phyloP scores from a whole-genome alignment of 495 filamentous ascomycete species.

The Ascodesmis nigricans region DNA sequence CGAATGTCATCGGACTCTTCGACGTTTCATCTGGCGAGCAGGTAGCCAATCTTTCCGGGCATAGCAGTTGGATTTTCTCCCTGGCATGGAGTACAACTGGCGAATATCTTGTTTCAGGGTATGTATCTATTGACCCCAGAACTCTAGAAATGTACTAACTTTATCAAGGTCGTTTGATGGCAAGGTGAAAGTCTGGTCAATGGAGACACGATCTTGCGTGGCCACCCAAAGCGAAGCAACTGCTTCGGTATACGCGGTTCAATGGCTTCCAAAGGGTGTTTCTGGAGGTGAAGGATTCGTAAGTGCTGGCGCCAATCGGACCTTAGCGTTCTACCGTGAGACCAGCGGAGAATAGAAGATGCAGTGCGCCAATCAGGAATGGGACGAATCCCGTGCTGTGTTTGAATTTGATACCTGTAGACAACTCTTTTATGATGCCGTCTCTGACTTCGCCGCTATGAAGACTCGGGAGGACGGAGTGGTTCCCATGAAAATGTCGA shows the following conservation, averaged over 20 bases:
- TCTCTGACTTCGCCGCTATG: too few relatives aligned
- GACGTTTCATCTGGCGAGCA: slow-evolving; percentile 83
- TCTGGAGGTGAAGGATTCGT: slow-evolving; percentile 65
- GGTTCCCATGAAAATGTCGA: too few relatives aligned
- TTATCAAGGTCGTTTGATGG: slow-evolving; percentile 52
- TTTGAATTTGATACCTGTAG: too few relatives aligned
- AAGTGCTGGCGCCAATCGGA: slow-evolving; percentile 57
- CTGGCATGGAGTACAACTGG: slow-evolving; percentile 88
- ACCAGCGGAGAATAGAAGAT: slow-evolving; percentile 43
- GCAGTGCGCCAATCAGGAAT: too few relatives aligned
- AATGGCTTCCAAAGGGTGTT: slow-evolving; percentile 62
- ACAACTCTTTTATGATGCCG: too few relatives aligned
- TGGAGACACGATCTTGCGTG: slow-evolving; percentile 60
- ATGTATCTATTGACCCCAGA: slow-evolving; percentile 13
- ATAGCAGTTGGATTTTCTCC: slow-evolving; percentile 67
- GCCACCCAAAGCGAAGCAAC: slow-evolving; percentile 85
- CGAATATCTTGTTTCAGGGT: slow-evolving; percentile 77
- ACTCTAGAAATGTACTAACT: background rate
- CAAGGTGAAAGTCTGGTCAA: slow-evolving; percentile 86
- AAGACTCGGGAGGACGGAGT: too few relatives aligned
- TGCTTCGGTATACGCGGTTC: slow-evolving; percentile 63
- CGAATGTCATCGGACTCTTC: slow-evolving; percentile 71
- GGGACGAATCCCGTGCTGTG: too few relatives aligned
- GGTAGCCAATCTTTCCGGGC: slow-evolving; percentile 58
- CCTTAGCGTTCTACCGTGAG: slow-evolving; percentile 76